Base-by-base conservation (phyloP, 441 rosid genomes). In the Hura crepitans region DNA sequence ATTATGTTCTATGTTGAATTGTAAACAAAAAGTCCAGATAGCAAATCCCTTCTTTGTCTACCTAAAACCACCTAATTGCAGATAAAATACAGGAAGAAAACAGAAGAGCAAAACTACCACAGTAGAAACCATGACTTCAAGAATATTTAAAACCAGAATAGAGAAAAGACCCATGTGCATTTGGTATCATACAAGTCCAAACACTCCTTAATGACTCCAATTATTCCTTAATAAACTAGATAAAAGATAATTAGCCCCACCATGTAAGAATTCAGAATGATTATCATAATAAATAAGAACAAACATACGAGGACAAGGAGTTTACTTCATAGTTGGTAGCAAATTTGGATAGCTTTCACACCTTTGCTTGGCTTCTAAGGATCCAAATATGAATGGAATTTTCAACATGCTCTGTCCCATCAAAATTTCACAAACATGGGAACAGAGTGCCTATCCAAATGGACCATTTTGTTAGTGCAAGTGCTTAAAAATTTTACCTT, bases 51-150 rank as follows among this genome's bases (percentile, higher is more conserved):
- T 67, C 25, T 51, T 49, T 37, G 49, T 27, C 23, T 70, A 78
- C 81, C 85, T 79, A 67, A 81, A 80, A 75, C 82, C 71, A 86
- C 81, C 85, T 76, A 85, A 85, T 71, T 66, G 80, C 75, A 67
- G 49, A 63, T 81, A 78, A 67, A 84, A 75, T 70, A 85, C 53
- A 69, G 62, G 75, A 82, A 81, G 74, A 84, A 70, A 85, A 85
- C 86, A 87, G 66, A 64, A 45, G 64, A 72, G 73, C 62, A 53
- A 35, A 79, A 77, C 80, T 57, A 71, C 76, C 60, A 42, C 64
- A 75, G 60, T 43, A 72, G 60, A 69, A 70, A 73, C 56, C 57
- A 59, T 14, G 57, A 72, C 35, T 45, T 60, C 57, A 69, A 61
- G 68, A 42, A 69, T 67, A 66, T 49, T 69, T 15, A 65, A 71